Evolutionary conservation across 176 grass and related monocot genomes (phyloP).

Genomic region (Phyllostachys edulis): DNA sequence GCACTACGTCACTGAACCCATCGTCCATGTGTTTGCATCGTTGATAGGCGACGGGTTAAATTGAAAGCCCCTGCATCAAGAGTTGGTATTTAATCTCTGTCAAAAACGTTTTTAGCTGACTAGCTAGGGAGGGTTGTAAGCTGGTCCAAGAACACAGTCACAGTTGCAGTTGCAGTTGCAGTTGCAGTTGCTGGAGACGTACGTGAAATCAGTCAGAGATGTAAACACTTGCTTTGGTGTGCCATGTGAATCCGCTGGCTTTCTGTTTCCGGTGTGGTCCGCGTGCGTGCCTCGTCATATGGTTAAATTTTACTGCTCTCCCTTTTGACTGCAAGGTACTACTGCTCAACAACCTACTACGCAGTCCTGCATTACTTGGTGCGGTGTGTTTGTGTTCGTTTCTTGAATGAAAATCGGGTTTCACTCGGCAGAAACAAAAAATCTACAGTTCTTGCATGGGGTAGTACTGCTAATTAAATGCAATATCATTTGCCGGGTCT

Average conservation of each 20-base stretch:
- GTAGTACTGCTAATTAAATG: too few relatives aligned
- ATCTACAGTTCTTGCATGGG: too few relatives aligned
- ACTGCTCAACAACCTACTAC: background rate
- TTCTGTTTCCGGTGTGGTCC: background rate
- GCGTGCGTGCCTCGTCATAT: background rate
- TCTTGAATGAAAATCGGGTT: too few relatives aligned
- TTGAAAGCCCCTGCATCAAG: background rate
- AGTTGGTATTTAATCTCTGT: background rate
- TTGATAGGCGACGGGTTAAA: background rate
- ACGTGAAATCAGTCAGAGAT: background rate
- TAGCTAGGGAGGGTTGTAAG: background rate
- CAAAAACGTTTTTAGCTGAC: background rate
- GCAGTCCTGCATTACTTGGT: background rate
- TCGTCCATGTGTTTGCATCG: too few relatives aligned
- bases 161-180: background rate
- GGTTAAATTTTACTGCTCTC: background rate
- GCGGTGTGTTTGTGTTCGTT: too few relatives aligned
- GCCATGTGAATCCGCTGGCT: conserved; percentile 17
- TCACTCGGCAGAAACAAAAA: background rate
- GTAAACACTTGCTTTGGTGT: background rate
- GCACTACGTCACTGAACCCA: background rate
- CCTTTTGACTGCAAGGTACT: background rate
- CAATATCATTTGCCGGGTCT: background rate
- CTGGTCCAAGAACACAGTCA: conserved; percentile 13
- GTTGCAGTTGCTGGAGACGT: background rate